phyloP scores from a whole-genome alignment of 441 rosid species.

The Erodium texanum region DNA sequence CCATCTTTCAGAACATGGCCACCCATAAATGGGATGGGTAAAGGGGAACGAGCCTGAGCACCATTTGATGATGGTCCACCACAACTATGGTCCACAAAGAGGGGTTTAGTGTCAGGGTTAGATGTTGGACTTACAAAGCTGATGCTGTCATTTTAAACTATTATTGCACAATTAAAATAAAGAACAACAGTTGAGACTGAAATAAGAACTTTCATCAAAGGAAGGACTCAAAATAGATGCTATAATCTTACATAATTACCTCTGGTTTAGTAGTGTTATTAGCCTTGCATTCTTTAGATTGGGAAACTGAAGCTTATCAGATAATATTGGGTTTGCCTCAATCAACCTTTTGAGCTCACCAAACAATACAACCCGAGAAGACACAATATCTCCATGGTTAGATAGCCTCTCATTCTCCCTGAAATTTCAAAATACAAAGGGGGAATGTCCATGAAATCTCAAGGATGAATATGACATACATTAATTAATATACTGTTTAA shows the following conservation, averaged over 20 bases:
- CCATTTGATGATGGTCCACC: slow-evolving; percentile 41
- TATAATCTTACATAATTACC: slow-evolving; percentile 29
- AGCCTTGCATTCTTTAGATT: slow-evolving; percentile 59
- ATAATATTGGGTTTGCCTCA: slow-evolving; percentile 79
- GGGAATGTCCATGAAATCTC: background rate
- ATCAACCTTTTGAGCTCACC: slow-evolving; percentile 63
- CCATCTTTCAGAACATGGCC: slow-evolving; percentile 45
- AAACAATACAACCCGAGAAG: slow-evolving; percentile 74
- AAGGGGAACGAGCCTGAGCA: slow-evolving; percentile 65
- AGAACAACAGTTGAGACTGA: background rate
- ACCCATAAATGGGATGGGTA: slow-evolving; percentile 57
- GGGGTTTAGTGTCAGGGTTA: slow-evolving; percentile 71
- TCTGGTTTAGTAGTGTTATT: slow-evolving; percentile 66
- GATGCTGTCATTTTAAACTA: slow-evolving; percentile 86
- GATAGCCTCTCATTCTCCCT: slow-evolving; percentile 77
- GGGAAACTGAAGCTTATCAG: slow-evolving; percentile 79
- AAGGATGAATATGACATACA: background rate
- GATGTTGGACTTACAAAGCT: slow-evolving; percentile 70
- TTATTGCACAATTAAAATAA: slow-evolving; percentile 15
- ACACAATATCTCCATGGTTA: slow-evolving; percentile 61
- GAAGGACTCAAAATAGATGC: slow-evolving; percentile 8
- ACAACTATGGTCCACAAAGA: slow-evolving; percentile 67
- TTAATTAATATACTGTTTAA: background rate
- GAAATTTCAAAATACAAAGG: slow-evolving; percentile 19
- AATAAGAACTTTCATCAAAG: background rate